Percentiles rank a stretch among this genome's conserved stretches.
Evolutionary conservation across 2,329 filamentous ascomycete genomes (phyloP).

Genomic region (Dactylellina cionopaga): DNA sequence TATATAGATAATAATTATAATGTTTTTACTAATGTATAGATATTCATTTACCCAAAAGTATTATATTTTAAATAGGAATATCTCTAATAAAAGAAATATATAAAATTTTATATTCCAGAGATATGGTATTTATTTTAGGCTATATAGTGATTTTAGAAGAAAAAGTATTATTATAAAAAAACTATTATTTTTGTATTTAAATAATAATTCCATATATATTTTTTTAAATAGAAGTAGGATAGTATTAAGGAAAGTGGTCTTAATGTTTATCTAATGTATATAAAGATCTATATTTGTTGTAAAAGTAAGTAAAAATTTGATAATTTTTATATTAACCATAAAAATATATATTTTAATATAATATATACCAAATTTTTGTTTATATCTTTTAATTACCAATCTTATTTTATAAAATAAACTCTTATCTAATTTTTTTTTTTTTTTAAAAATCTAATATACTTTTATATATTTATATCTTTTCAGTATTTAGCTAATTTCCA

Average conservation of each 20-base stretch:
- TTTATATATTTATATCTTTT: neutral
- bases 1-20: no score
- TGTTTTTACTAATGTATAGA: no score
- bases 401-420: neutral
- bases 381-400: no score
- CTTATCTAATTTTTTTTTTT: neutral
- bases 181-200: neutral
- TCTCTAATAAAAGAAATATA: no score
- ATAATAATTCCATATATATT: neutral
- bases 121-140: neutral
- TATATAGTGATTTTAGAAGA: conserved; percentile 1
- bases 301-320: no score
- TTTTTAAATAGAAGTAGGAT: neutral
- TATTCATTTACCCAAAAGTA: no score
- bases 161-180: neutral
- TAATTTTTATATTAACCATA: no score
- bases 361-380: neutral
- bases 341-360: no score
- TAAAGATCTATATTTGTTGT: neutral
- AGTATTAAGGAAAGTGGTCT: neutral
- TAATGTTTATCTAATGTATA: conserved; percentile 1
- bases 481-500: neutral
- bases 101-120: neutral
- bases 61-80: no score
- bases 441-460: neutral